phyloP scores from a whole-genome alignment of 1,284 basidiomycete genomes.

The Sporisorium reilianum region DNA sequence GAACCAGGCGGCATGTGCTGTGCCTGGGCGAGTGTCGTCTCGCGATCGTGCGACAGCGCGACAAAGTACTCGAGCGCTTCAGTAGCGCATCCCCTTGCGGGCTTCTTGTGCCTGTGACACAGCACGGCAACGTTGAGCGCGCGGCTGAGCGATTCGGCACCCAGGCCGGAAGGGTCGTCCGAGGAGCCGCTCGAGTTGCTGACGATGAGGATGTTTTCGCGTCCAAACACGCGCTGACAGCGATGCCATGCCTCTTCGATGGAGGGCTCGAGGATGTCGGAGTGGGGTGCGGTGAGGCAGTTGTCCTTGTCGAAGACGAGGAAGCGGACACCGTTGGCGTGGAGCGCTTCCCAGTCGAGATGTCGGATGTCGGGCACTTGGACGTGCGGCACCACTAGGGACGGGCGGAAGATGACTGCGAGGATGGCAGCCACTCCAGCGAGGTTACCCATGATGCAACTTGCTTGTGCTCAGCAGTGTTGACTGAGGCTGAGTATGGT shows the following conservation, averaged over 20 bases:
- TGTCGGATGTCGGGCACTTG: slow-evolving; percentile 84
- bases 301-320: slow-evolving; percentile 98
- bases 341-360: slow-evolving; percentile 84
- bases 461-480: neutral
- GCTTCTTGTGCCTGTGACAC: slow-evolving; percentile 81
- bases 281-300: slow-evolving; percentile 75
- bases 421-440: slow-evolving; percentile 82
- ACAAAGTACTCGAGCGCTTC: slow-evolving; percentile 77
- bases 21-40: slow-evolving; percentile 64
- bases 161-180: slow-evolving; percentile 82
- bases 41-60: slow-evolving; percentile 49
- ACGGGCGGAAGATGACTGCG: slow-evolving; percentile 79
- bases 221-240: slow-evolving; percentile 80
- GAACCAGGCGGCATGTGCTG: slow-evolving; percentile 29
- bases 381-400: slow-evolving; percentile 80
- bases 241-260: slow-evolving; percentile 81
- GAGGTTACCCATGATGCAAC: slow-evolving; percentile 72
- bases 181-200: slow-evolving; percentile 91
- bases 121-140: slow-evolving; percentile 85
- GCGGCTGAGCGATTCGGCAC: slow-evolving; percentile 86
- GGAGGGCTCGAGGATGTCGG: slow-evolving; percentile 51
- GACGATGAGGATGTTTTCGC: slow-evolving; percentile 85
- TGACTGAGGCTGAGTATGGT: neutral
- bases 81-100: slow-evolving; percentile 76
- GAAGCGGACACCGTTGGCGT: slow-evolving; percentile 82